Evolutionary conservation across 2,329 filamentous ascomycete genomes (phyloP).

Genomic region (Aspergillus vadensis): DNA sequence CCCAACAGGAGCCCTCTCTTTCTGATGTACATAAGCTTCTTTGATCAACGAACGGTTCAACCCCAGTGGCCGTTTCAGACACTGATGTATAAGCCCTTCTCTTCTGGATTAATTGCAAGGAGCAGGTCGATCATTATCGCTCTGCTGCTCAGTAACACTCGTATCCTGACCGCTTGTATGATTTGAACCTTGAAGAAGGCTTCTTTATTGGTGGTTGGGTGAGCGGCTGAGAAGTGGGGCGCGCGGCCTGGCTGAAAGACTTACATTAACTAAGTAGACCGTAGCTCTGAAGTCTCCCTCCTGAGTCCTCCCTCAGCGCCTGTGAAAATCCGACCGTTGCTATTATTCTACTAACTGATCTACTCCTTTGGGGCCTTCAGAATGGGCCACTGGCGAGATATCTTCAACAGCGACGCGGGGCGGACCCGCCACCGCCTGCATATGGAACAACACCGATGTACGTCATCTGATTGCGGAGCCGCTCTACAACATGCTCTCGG

Average conservation of each 20-base stretch:
- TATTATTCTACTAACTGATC: background rate
- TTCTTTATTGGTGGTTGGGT: background rate
- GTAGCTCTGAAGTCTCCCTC: background rate
- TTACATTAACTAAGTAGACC: background rate
- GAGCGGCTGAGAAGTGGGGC: slow-evolving; percentile 4
- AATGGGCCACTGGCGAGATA: slow-evolving; percentile 44
- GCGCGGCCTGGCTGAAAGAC: background rate
- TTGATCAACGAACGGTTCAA: slow-evolving; percentile 23
- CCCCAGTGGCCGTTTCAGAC: slow-evolving; percentile 29
- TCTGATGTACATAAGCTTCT: slow-evolving; percentile 41
- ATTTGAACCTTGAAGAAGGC: background rate
- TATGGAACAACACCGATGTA: slow-evolving; percentile 46
- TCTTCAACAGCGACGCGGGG: slow-evolving; percentile 34
- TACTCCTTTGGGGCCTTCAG: background rate
- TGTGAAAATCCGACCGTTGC: background rate
- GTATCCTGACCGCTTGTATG: background rate
- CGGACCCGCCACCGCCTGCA: slow-evolving; percentile 35
- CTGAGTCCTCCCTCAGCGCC: background rate
- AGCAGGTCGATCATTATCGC: background rate
- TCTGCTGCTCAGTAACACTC: background rate
- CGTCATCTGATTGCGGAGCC: slow-evolving; percentile 26
- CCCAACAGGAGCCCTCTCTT: slow-evolving; percentile 26
- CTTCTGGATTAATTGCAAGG: background rate
- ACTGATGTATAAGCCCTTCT: slow-evolving; percentile 4
- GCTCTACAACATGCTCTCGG: slow-evolving; percentile 9